These are phyloP conservation scores for Phaeosphaeria sp. DNA, from an alignment of 2,329 filamentous ascomycete genomes.

Conservation along the genomic window DNA sequence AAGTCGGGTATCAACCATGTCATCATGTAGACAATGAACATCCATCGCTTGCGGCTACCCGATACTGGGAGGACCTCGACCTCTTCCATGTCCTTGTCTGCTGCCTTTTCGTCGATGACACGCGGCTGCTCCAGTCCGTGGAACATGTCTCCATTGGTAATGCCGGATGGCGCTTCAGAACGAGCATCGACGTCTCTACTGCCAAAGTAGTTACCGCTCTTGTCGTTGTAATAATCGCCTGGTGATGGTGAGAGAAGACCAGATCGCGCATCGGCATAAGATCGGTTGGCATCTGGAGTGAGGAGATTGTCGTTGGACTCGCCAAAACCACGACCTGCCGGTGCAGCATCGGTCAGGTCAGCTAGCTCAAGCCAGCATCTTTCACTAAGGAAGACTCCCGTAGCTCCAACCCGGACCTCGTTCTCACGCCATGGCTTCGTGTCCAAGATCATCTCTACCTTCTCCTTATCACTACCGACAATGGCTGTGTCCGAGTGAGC, in stretches of 20 bases:
- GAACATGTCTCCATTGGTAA: constrained; percentile 94
- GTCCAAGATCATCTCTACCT: constrained; percentile 88
- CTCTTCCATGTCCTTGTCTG: constrained; percentile 87
- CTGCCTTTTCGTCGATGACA: constrained; percentile 93
- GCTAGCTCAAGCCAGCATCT: constrained; percentile 93
- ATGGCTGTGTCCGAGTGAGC: constrained; percentile 83
- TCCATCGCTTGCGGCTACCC: constrained; percentile 85
- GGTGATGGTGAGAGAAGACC: constrained; percentile 63
- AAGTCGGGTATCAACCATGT: constrained; percentile 92
- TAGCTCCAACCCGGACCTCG: constrained; percentile 88
- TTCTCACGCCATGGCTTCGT: constrained; percentile 92
- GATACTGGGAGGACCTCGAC: constrained; percentile 84
- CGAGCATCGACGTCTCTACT: constrained; percentile 79
- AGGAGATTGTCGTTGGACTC: constrained; percentile 60
- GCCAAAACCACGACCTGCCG: constrained; percentile 52
- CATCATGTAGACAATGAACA: constrained; percentile 80
- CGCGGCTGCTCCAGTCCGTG: constrained; percentile 92
- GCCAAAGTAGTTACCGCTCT: constrained; percentile 82
- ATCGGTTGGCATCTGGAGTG: constrained; percentile 58
- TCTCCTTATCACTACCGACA: constrained; percentile 90
- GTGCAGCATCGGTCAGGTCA: constrained; percentile 65
- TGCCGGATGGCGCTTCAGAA: constrained; percentile 93
- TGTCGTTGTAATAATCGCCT: constrained; percentile 74
- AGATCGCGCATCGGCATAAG: constrained; percentile 66
- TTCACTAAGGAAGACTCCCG: constrained; percentile 94